A percentile compares a stretch with the other conserved stretches of the same genome.
Conservation (phyloP, 176 grass and related monocot genomes). For the Typha latifolia region DNA sequence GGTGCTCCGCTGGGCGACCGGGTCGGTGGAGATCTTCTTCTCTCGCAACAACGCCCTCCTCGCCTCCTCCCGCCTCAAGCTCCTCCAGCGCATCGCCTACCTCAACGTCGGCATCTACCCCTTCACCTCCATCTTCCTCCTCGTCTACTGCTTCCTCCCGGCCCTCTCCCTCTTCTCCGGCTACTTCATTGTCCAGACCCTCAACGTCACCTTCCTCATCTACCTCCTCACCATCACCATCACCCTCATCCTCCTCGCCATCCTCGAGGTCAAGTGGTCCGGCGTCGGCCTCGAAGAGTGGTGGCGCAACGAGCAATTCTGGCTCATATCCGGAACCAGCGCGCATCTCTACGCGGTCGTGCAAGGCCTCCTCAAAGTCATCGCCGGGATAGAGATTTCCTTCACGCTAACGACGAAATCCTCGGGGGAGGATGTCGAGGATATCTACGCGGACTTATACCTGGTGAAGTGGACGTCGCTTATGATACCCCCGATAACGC, state of each 20-base stretch:
- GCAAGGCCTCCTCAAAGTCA: conserved; percentile 65
- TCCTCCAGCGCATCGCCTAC: conserved; percentile 66
- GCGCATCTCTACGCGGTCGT: conserved; percentile 76
- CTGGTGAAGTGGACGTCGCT: conserved; percentile 76
- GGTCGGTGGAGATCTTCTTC: conserved; percentile 99
- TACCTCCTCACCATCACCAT: conserved; percentile 87
- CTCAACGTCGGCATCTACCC: conserved; percentile 58
- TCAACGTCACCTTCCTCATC: conserved; percentile 75
- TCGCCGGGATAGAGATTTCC: conserved; percentile 86
- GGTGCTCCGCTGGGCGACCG: conserved; percentile 94
- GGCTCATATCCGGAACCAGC: conserved; percentile 80
- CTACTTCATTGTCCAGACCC: conserved; percentile 86
- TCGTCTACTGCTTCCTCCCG: conserved; percentile 97
- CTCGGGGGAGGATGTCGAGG: conserved; percentile 51
- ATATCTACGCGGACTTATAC: conserved; percentile 76
- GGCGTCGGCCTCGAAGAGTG: conserved; percentile 75
- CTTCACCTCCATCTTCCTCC: conserved; percentile 48
- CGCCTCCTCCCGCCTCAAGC: conserved; percentile 51
- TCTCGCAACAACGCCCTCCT: conserved; percentile 88
- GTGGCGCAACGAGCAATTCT: conserved; percentile 98
- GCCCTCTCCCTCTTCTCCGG: conserved; percentile 98
- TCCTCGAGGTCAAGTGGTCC: conserved; percentile 96
- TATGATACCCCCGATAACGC: conserved; percentile 73
- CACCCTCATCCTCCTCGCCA: conserved; percentile 60
- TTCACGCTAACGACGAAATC: conserved; percentile 81